Conservation (phyloP, 73 alveolate species). For the Symbiodinium natans region DNA sequence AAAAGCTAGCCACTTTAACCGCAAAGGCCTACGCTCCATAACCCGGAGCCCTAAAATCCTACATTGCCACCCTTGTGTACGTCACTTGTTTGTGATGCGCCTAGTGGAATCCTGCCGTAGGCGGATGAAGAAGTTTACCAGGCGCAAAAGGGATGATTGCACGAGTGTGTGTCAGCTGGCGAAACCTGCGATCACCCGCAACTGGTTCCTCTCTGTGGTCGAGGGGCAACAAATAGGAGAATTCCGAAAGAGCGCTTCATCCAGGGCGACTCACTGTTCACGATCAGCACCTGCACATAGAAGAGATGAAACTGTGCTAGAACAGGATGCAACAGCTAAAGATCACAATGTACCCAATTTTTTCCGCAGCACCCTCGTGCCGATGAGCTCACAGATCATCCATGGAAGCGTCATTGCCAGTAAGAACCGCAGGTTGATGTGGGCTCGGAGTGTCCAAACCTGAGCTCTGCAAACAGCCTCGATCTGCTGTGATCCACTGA, state of each 20-base stretch:
- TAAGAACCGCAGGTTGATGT: conserved; percentile 32
- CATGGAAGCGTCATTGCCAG: conserved; percentile 33
- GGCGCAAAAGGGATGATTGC: too few relatives aligned
- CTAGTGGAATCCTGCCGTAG: too few relatives aligned
- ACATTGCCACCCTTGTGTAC: too few relatives aligned
- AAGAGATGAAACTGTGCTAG: too few relatives aligned
- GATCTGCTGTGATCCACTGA: too few relatives aligned
- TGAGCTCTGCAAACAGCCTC: not conserved
- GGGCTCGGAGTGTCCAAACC: conserved; percentile 62
- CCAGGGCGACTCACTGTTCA: conserved; percentile 41
- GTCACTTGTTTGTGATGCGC: too few relatives aligned
- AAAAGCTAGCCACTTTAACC: too few relatives aligned
- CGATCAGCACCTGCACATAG: conserved; percentile 29
- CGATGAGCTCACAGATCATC: conserved; percentile 42
- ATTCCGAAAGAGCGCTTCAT: conserved; percentile 43
- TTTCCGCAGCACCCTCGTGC: conserved; percentile 17
- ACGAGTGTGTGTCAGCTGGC: too few relatives aligned
- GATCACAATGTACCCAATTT: not conserved
- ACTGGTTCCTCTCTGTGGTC: not conserved
- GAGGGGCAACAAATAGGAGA: conserved; percentile 27
- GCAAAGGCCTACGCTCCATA: too few relatives aligned
- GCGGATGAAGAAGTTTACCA: too few relatives aligned
- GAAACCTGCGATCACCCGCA: too few relatives aligned
- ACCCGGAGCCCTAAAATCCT: too few relatives aligned
- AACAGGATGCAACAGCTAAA: not conserved